These are phyloP conservation scores for Maudiozyma saulgeensis DNA, from an alignment of 805 yeast species.

Conservation along the genomic window DNA sequence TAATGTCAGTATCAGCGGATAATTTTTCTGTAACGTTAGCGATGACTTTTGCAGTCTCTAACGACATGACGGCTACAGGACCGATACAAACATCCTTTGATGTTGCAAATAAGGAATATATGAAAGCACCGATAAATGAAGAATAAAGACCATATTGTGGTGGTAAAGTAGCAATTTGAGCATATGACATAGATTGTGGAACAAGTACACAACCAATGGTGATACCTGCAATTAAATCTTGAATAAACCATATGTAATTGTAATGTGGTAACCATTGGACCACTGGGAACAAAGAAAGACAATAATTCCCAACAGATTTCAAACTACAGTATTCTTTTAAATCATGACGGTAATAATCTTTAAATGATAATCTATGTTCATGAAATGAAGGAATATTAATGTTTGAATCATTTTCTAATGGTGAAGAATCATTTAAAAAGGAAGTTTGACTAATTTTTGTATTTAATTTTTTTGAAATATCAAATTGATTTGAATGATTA, in stretches of 20 bases:
- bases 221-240: constrained; percentile 84
- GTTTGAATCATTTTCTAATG: neutral
- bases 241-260: constrained; percentile 66
- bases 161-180: constrained; percentile 69
- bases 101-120: constrained; percentile 86
- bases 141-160: constrained; percentile 87
- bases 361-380: constrained; percentile 14
- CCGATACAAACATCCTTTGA: constrained; percentile 94
- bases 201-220: constrained; percentile 90
- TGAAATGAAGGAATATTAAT: constrained; percentile 10
- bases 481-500: neutral
- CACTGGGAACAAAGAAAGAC: constrained; percentile 66
- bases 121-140: constrained; percentile 81
- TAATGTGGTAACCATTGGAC: constrained; percentile 78
- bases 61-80: constrained; percentile 93
- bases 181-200: constrained; percentile 95
- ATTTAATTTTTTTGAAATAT: neutral
- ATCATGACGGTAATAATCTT: constrained; percentile 17
- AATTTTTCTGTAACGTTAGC: constrained; percentile 47
- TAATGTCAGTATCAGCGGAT: constrained; percentile 30
- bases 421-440: neutral
- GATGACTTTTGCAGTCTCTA: constrained; percentile 73
- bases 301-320: constrained; percentile 36
- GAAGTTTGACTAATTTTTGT: neutral
- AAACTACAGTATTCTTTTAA: constrained; percentile 24